Base-by-base conservation (phyloP, 768 basidiomycete genomes). In the Candolleomyces eurysporus region DNA sequence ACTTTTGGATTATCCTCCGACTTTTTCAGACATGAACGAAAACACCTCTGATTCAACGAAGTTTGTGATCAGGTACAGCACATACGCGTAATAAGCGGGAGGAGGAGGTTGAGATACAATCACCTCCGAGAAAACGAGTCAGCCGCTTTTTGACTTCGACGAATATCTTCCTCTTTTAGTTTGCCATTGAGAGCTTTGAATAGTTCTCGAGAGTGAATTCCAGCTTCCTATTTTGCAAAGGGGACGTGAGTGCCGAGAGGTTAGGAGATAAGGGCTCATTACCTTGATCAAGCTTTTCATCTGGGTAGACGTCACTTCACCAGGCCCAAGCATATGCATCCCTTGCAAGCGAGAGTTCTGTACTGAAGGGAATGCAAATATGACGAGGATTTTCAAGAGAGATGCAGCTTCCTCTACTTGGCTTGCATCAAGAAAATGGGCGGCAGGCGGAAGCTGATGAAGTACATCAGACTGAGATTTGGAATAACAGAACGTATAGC, bases 351-450 rank as follows among this genome's bases (percentile, higher is more conserved):
- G 72, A 1, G 84, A 49, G 61, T 48, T 31, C 46, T 49, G 8
- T 50, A 60, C 70, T 31, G 78, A 67, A 0, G 79, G 74, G 60
- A 91, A 91, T 0, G 90, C 86, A 68, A 85, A 90, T 59, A 87
- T 78, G 0, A 89, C 68, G 19, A 92, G 72, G 17, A 94, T 73
- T 11, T 84, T 82, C 2, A 86, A 69, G 0, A 87, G 82, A 0
- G 83, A 82, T 0, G 91, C 84, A 0, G 86, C 78, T 68, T 93
- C 91, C 74, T 96, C 94, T 51, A 81, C 79, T 2, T 75, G 68
- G 0, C 85, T 86, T 9, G 91, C 91, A 62, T 96, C 94, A 46
- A 95, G 78, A 64, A 88, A 90, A 66, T 90, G 84, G 4, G 78
- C 22, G 3, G 14, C 68, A 3, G 84, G 78, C 2, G 86, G 79